Evolutionary conservation across 257 asterid species (phyloP).

Genomic region (Echites panduratus): DNA sequence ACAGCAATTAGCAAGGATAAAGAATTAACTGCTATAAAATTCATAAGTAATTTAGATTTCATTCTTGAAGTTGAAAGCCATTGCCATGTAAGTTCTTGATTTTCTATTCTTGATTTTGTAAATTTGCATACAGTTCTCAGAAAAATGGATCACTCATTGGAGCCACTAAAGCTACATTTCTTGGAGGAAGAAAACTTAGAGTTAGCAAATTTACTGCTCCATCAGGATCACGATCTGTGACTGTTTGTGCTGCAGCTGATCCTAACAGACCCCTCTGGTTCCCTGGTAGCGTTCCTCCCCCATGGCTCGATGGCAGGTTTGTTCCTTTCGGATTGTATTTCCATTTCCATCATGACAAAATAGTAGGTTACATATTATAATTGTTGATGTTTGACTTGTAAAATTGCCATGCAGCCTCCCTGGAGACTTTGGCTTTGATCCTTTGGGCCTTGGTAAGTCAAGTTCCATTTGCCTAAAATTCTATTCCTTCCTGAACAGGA

Average conservation of each 20-base stretch:
- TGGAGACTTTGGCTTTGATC: constrained; percentile 96
- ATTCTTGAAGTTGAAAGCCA: neutral
- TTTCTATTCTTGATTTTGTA: neutral
- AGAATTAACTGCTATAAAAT: neutral
- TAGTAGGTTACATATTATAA: neutral
- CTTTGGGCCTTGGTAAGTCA: constrained; percentile 79
- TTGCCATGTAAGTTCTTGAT: neutral
- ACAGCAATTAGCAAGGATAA: no score
- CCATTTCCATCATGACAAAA: neutral
- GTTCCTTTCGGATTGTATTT: neutral
- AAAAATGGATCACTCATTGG: constrained; percentile 51
- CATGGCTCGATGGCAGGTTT: constrained; percentile 98
- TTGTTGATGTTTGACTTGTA: neutral
- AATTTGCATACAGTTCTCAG: constrained; percentile 45
- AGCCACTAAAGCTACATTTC: constrained; percentile 66
- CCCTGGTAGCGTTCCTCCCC: constrained; percentile 97
- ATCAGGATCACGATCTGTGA: constrained; percentile 33
- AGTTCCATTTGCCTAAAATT: neutral
- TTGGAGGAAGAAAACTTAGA: constrained; percentile 66
- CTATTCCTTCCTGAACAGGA: neutral
- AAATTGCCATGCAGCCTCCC: constrained; percentile 72
- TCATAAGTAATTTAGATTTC: neutral
- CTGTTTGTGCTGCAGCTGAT: constrained; percentile 65
- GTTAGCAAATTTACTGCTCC: constrained; percentile 45
- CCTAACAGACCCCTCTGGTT: constrained; percentile 95